Evolutionary conservation across 2,329 filamentous ascomycete species (phyloP), one percentile per base, ranked within the genome.

Genomic region (Venturia aucupariae): DNA sequence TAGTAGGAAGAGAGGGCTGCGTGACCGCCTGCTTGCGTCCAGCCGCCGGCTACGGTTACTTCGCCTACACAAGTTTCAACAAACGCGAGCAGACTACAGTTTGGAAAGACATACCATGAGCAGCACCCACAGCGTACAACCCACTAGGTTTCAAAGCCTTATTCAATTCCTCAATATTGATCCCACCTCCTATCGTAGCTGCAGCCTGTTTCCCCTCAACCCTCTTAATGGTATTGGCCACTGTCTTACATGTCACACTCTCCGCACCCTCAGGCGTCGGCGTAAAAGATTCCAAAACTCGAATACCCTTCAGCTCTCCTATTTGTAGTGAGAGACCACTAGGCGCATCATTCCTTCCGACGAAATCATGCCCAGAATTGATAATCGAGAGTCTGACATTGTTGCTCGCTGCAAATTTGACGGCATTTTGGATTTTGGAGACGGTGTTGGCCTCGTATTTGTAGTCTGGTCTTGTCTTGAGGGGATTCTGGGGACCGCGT

Each of bases 21-120:
- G 27, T 65, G 64, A 8, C 64, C 64, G 17, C n/a, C 62, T 17
- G 62, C 22, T 22, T 57, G 61, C 22, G 35, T 17, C 46, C 38
- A 65, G n/a, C 64, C 64, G 19, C 65, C 63, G 17, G 65, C 65
- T 22, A 65, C 74, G n/a, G 74, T 74, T n/a, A 77, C 75, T 63
- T 17, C 27, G 13, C 57, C 30, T 57, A 4, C 7, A 32, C 27
- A 6, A 17, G 15, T 17, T 55, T n/a, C n/a, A n/a, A n/a, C 48
- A 55, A 27, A 10, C 10, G 5, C n/a, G 6, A n/a, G 10, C 24
- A 11, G 5, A 19, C 4, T 30, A 17, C 5, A 2, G 19, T 1
- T 13, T 6, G 30, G 22, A 51, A 17, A 2, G 38, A 62, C 6
- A 35, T 55, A 55, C 24, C 64, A 35, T 65, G 64, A 24, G 61